Evolutionary conservation across 371 early-diverging fungal genomes (phyloP).

Genomic region (Coemansia sp.): DNA sequence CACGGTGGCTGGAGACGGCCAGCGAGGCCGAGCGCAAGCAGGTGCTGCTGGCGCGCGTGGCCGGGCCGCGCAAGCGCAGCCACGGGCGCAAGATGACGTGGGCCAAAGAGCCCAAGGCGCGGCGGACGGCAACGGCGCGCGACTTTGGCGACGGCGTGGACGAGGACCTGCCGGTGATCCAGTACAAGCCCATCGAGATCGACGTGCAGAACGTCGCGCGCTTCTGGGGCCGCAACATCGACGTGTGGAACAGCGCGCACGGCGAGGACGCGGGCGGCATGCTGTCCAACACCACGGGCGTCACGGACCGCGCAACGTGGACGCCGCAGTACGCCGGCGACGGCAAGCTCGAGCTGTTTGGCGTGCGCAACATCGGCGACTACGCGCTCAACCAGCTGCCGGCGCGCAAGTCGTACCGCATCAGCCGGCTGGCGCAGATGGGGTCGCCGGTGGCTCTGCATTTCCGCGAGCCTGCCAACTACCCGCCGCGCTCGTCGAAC

Average conservation of each 20-base stretch:
- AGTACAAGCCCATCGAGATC: slow-evolving; percentile 49
- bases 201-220: slow-evolving; percentile 51
- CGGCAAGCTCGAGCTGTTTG: slow-evolving; percentile 52
- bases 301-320: slow-evolving; percentile 39
- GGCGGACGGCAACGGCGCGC: slow-evolving; percentile 24
- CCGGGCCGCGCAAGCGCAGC: slow-evolving; percentile 38
- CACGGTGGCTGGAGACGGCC: slow-evolving; percentile 31
- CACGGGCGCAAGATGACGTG: slow-evolving; percentile 39
- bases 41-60: slow-evolving; percentile 42
- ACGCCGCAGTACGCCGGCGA: slow-evolving; percentile 52
- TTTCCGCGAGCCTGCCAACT: slow-evolving; percentile 43
- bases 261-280: slow-evolving; percentile 9
- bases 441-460: slow-evolving; percentile 37
- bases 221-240: slow-evolving; percentile 52
- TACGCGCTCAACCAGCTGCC: slow-evolving; percentile 51
- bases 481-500: slow-evolving; percentile 34
- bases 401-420: slow-evolving; percentile 32
- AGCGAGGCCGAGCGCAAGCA: slow-evolving; percentile 34
- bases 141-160: slow-evolving; percentile 39
- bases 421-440: slow-evolving; percentile 49
- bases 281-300: slow-evolving; percentile 27
- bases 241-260: slow-evolving; percentile 46
- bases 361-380: slow-evolving; percentile 43
- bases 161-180: slow-evolving; percentile 34
- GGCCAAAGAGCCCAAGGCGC: slow-evolving; percentile 42